Evolutionary conservation across 2,329 filamentous ascomycete genomes (phyloP).

Genomic region (Trichophyton equinum): DNA sequence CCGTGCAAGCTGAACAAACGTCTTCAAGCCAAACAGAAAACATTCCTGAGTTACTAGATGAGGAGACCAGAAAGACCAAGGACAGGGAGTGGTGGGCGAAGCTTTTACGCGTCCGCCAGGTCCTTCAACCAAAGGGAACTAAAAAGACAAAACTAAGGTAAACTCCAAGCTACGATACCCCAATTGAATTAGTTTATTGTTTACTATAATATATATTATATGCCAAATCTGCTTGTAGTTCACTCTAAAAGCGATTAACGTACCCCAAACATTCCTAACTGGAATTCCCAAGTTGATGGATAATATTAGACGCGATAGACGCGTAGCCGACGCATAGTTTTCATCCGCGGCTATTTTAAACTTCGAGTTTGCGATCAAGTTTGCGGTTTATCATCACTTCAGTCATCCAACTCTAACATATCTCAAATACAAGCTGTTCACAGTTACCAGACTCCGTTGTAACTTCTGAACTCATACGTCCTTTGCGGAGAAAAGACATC

Average conservation of each 20-base stretch:
- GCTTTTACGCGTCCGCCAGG: slow-evolving; percentile 56
- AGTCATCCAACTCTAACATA: neutral
- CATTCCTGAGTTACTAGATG: slow-evolving; percentile 18
- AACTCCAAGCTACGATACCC: neutral
- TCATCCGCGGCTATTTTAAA: neutral
- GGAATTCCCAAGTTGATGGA: neutral
- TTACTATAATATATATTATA: neutral
- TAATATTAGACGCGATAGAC: neutral
- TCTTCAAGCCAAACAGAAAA: slow-evolving; percentile 17
- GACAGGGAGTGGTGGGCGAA: slow-evolving; percentile 65
- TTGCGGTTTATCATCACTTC: neutral
- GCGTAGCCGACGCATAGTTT: neutral
- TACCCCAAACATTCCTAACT: too few species aligned
- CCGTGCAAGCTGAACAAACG: slow-evolving; percentile 20
- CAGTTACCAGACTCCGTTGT: neutral
- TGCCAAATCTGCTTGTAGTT: neutral
- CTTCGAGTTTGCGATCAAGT: neutral
- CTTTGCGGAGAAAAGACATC: neutral
- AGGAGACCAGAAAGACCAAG: slow-evolving; percentile 42
- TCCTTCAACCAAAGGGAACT: slow-evolving; percentile 52
- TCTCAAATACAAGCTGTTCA: neutral
- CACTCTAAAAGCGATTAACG: too few species aligned
- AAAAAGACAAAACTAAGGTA: neutral
- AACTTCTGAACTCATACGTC: neutral
- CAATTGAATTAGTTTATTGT: neutral